phyloP scores from a whole-genome alignment of 164 flowering plant genomes.

The Umbellularia californica region DNA sequence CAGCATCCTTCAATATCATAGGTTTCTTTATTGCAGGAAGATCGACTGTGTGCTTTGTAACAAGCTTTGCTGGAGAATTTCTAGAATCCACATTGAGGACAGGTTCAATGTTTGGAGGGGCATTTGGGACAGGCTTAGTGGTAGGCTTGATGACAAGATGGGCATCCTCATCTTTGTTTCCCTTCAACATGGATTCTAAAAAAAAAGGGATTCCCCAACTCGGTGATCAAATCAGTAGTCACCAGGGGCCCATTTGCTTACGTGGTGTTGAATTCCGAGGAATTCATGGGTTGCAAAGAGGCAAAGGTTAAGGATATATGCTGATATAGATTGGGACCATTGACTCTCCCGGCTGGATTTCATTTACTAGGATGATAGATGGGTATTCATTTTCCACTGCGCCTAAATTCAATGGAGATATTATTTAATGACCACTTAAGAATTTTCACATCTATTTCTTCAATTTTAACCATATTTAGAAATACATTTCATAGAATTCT shows the following conservation, averaged over 20 bases:
- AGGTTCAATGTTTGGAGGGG: conserved; percentile 25
- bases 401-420: too few relatives aligned
- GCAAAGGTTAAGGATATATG: too few relatives aligned
- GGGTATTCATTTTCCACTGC: too few relatives aligned
- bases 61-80: conserved; percentile 21
- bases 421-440: too few relatives aligned
- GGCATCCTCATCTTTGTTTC: conserved; percentile 37
- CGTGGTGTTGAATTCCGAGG: too few relatives aligned
- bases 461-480: too few relatives aligned
- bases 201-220: conserved; percentile 40
- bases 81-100: conserved; percentile 2
- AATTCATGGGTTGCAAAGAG: background rate
- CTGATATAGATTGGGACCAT: too few relatives aligned
- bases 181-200: conserved; percentile 41
- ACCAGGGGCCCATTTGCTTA: conserved; percentile 21
- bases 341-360: too few relatives aligned
- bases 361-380: too few relatives aligned
- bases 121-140: conserved; percentile 61
- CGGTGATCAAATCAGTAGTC: conserved; percentile 51
- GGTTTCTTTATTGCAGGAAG: conserved; percentile 47
- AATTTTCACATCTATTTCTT: too few relatives aligned
- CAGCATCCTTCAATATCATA: conserved; percentile 64
- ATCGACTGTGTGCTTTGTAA: conserved; percentile 52
- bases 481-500: too few relatives aligned
- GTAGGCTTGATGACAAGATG: conserved; percentile 61